phyloP scores from a whole-genome alignment of 495 filamentous ascomycete species.

The Collariella sp. region DNA sequence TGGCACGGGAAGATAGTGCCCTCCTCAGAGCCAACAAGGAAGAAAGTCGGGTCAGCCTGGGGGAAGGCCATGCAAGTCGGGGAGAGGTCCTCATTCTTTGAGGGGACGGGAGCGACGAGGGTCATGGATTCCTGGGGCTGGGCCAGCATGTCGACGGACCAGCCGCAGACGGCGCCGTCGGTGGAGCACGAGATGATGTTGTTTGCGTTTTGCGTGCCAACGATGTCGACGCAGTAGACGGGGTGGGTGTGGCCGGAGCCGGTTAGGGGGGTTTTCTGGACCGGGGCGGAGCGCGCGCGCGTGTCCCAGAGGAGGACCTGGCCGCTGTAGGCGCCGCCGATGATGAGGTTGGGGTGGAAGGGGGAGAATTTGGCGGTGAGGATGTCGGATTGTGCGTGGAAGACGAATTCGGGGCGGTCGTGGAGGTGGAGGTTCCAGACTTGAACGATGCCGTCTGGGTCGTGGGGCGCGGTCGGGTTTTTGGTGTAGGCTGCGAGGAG shows the following conservation, averaged over 20 bases:
- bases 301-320: slow-evolving; percentile 99
- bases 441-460: slow-evolving; percentile 88
- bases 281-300: slow-evolving; percentile 72
- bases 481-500: slow-evolving; percentile 93
- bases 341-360: slow-evolving; percentile 90
- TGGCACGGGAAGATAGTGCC: slow-evolving; percentile 93
- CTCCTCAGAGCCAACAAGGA: slow-evolving; percentile 94
- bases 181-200: slow-evolving; percentile 95
- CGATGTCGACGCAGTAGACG: slow-evolving; percentile 88
- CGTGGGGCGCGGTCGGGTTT: slow-evolving; percentile 88
- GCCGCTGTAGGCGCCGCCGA: slow-evolving; percentile 90
- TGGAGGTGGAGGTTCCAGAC: slow-evolving; percentile 96
- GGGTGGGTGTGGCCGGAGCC: slow-evolving; percentile 91
- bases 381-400: slow-evolving; percentile 93
- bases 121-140: slow-evolving; percentile 90
- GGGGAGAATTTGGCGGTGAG: slow-evolving; percentile 93
- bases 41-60: slow-evolving; percentile 89
- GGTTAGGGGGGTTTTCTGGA: slow-evolving; percentile 92
- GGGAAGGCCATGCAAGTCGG: slow-evolving; percentile 97
- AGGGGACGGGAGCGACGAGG: slow-evolving; percentile 72
- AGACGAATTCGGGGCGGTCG: slow-evolving; percentile 88
- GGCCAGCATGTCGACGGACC: slow-evolving; percentile 94
- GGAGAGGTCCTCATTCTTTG: slow-evolving; percentile 89
- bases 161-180: slow-evolving; percentile 91
- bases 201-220: slow-evolving; percentile 97